phyloP scores from a whole-genome alignment of 495 filamentous ascomycete species.

The Hyaloscypha hepaticicola region DNA sequence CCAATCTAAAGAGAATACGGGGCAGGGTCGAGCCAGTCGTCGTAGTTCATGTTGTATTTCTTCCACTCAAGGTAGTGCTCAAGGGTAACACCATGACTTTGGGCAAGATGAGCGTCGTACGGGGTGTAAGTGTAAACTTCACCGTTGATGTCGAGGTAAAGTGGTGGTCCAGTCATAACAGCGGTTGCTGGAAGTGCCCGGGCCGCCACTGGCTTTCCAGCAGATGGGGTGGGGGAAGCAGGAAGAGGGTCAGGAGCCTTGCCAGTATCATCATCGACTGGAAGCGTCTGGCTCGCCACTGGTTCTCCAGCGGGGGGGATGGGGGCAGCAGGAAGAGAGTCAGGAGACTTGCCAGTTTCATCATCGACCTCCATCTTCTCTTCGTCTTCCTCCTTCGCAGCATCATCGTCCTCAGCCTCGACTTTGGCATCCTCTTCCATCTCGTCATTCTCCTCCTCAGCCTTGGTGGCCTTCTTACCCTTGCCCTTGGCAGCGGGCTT shows the following conservation, averaged over 20 bases:
- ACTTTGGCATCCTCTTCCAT: not conserved
- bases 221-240: too few species aligned
- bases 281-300: too few species aligned
- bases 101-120: not conserved
- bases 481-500: slow-evolving; percentile 17
- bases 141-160: not conserved
- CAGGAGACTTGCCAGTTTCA: not conserved
- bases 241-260: too few species aligned
- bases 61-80: not conserved
- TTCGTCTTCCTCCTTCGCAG: not conserved
- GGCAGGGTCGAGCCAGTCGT: not conserved
- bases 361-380: not conserved
- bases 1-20: not conserved
- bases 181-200: too few species aligned
- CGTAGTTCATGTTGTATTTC: not conserved
- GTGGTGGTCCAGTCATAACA: not conserved
- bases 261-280: too few species aligned
- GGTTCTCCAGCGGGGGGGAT: too few species aligned
- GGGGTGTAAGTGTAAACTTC: not conserved
- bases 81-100: not conserved
- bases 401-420: not conserved
- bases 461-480: not conserved
- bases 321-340: not conserved
- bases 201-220: too few species aligned
- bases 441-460: slow-evolving; percentile 10